Evolutionary conservation across 2,329 filamentous ascomycete species (phyloP).

Genomic region (Penicillium sp.): DNA sequence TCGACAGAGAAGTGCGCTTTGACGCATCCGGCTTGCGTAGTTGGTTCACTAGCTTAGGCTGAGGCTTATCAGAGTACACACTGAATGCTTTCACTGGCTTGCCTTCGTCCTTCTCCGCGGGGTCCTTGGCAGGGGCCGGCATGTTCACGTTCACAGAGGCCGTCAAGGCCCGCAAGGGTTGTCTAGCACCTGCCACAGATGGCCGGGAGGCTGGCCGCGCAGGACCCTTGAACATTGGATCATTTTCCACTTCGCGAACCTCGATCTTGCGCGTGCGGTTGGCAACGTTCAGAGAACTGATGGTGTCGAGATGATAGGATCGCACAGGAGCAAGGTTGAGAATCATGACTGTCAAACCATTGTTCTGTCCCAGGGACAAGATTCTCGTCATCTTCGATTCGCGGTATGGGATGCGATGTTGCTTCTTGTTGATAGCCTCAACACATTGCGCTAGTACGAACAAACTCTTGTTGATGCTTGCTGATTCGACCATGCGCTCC

Average conservation of each 20-base stretch:
- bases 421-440: slow-evolving; percentile 82
- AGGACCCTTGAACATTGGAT: slow-evolving; percentile 80
- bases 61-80: slow-evolving; percentile 75
- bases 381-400: slow-evolving; percentile 98
- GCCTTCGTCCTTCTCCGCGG: slow-evolving; percentile 56
- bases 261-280: slow-evolving; percentile 96
- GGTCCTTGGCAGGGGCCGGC: slow-evolving; percentile 56
- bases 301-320: slow-evolving; percentile 89
- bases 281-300: slow-evolving; percentile 92
- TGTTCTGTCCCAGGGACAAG: slow-evolving; percentile 87
- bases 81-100: slow-evolving; percentile 83
- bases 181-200: slow-evolving; percentile 57
- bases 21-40: slow-evolving; percentile 44
- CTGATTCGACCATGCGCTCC: slow-evolving; percentile 89
- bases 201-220: slow-evolving; percentile 55
- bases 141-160: slow-evolving; percentile 74
- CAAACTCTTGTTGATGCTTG: slow-evolving; percentile 95
- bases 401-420: slow-evolving; percentile 80
- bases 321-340: slow-evolving; percentile 89
- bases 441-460: slow-evolving; percentile 95
- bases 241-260: slow-evolving; percentile 92
- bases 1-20: slow-evolving; percentile 48
- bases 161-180: slow-evolving; percentile 76
- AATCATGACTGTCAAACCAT: slow-evolving; percentile 95
- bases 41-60: slow-evolving; percentile 46